These are phyloP conservation scores for Microthlaspi erraticum DNA, from an alignment of 345 rosid species.

Conservation along the genomic window DNA sequence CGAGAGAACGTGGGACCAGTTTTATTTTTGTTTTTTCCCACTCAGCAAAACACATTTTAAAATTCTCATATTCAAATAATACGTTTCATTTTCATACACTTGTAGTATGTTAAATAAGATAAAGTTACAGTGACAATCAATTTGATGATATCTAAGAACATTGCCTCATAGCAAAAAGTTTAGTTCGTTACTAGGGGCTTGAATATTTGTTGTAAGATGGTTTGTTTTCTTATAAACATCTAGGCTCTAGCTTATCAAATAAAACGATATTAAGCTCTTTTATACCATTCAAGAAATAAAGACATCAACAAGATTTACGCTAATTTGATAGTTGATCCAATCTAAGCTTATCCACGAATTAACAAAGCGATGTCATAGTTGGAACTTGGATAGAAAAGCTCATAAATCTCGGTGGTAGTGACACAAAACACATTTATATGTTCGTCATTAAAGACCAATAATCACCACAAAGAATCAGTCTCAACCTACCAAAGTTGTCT, in stretches of 20 bases:
- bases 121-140: too few relatives aligned
- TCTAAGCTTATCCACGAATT: not conserved
- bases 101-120: too few relatives aligned
- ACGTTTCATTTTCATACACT: too few relatives aligned
- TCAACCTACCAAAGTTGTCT: slow-evolving; percentile 33
- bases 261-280: too few relatives aligned
- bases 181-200: too few relatives aligned
- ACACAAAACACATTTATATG: slow-evolving; percentile 5
- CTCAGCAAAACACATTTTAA: not conserved
- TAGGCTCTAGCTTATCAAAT: too few relatives aligned
- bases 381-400: not conserved
- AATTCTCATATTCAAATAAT: not conserved
- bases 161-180: too few relatives aligned
- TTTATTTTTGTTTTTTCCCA: not conserved
- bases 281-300: too few relatives aligned
- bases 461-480: slow-evolving; percentile 36
- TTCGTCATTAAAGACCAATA: slow-evolving; percentile 13
- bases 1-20: slow-evolving; percentile 44
- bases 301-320: too few relatives aligned
- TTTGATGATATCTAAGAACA: too few relatives aligned
- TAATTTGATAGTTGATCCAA: not conserved
- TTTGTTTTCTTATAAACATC: too few relatives aligned
- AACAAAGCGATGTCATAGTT: slow-evolving; percentile 12
- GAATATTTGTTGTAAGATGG: too few relatives aligned
- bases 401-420: not conserved